Evolutionary conservation across 1,284 basidiomycete species (phyloP), one percentile per base, ranked within the genome.

Genomic region (Sporisorium sorghi): DNA sequence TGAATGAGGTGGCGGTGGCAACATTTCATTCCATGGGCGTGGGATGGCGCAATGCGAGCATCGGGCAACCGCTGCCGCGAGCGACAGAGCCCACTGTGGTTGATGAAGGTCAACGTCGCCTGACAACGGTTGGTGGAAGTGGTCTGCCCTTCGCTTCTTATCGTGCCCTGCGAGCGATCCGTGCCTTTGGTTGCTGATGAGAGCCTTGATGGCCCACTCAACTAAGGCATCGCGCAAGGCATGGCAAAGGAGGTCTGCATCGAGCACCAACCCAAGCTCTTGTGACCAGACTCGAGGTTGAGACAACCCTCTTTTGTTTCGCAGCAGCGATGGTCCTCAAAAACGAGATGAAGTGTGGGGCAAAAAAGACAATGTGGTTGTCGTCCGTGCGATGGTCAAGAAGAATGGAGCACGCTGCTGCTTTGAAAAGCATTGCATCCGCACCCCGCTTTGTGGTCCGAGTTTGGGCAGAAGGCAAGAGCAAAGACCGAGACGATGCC

Each of bases 51-150:
- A 30, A 30, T 8, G 9, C n/a, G 2, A 30, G 28, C 17, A 19
- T 30, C 28, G 26, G 9, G 28, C n/a, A 30, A 28, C 46, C 46
- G 26, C 46, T 1, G 28, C 26, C 26, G 12, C 9, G 11, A 11
- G 24, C 19, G 46, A 15, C n/a, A 11, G 19, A 47, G n/a, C 26
- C 46, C 46, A 32, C 46, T 28, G n/a, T 47, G 15, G 23, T 7
- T 46, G 17, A 30, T 47, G 26, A 47, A 30, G n/a, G 26, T 15
- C 26, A 28, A 10, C n/a, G 11, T 30, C 17, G 44, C 26, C 17
- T 30, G 46, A 8, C 44, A 46, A 44, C 43, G 14, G 26, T n/a
- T 15, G 26, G 24, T 28, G 44, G 26, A 47, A n/a, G n/a, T 47
- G 8, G 46, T 1, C 17, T 3, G 5, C n/a, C 15, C 15, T 9